A percentile compares a stretch with the other conserved stretches of the same genome.
Evolutionary conservation across 2,329 filamentous ascomycete genomes (phyloP).

Genomic region (Pseudocercospora macadamiae): DNA sequence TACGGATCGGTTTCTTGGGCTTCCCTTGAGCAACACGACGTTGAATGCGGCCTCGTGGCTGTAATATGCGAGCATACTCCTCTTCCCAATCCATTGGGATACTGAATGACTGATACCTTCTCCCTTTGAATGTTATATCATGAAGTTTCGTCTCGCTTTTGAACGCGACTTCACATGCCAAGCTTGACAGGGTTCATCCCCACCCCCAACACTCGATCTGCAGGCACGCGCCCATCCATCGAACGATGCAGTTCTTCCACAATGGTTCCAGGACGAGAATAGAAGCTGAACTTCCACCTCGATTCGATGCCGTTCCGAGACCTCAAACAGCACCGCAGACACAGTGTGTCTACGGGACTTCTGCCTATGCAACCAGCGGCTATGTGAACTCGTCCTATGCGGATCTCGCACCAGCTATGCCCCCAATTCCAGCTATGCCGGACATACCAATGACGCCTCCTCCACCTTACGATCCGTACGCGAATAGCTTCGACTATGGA

Average conservation of each 20-base stretch:
- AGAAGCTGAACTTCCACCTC: not conserved
- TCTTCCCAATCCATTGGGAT: not conserved
- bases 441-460: constrained; percentile 17
- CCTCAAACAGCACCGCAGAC: constrained; percentile 1
- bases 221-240: constrained; percentile 8
- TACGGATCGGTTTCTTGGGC: too few species aligned
- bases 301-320: not conserved
- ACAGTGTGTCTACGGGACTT: constrained; percentile 3
- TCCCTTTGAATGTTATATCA: not conserved
- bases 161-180: constrained; percentile 11
- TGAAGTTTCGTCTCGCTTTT: not conserved
- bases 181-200: not conserved
- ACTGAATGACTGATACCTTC: not conserved
- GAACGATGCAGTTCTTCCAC: constrained; percentile 11
- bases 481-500: constrained; percentile 11
- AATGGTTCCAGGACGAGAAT: not conserved
- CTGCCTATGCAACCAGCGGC: constrained; percentile 11
- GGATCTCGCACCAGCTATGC: not conserved
- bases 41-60: not conserved
- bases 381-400: not conserved
- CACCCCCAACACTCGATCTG: not conserved
- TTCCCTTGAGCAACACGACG: not conserved
- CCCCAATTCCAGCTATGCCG: too few species aligned
- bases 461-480: constrained; percentile 22
- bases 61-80: not conserved